Base-by-base conservation (phyloP, 163 green algal genomes). In the Chlorella variabilis region DNA sequence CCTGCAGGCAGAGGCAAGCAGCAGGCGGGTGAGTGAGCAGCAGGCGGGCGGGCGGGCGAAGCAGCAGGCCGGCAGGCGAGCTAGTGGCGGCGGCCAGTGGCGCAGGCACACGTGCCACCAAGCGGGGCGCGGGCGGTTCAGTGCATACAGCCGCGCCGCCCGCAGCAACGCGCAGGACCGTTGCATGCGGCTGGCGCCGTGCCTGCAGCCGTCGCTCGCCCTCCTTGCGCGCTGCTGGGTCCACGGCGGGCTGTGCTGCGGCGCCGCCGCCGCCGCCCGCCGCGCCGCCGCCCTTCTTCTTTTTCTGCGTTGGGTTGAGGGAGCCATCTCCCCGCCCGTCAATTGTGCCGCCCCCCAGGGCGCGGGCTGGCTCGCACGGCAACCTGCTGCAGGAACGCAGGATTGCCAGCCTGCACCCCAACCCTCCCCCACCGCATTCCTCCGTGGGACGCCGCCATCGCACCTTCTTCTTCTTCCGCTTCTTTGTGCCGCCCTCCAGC, bases 401-500 rank as follows among this genome's bases (percentile, higher is more conserved):
- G 45, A 54, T 23, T 54, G 45, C 11, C 45, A 54, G 45, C 45
- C 45, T 54, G 45, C 45, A 54, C 5, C 54, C 18, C 54, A 63
- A 29, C 54, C 54, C 54, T 6, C 18, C 18, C 9, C 54, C 20
- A 63, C 23, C 54, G 45, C 54, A 62, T 62, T n/a, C 23, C 25
- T 9, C 18, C 5, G 54, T 15, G 25, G 23, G 18, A 62, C 20
- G 9, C 20, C 20, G 59, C 59, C 59, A 67, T 67, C 29, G n/a
- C n/a, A 76, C 68, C 68, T 76, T 76, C 68, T 61, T 76, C 18
- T 76, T 76, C 68, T 76, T 76, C 29, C n/a, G 27, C 68, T 76
- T 76, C 49, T 76, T 76, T 59, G 68, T 54, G 45, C 45, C 45
- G 45, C 45, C 45, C 45, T 54, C 45, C 11, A 54, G 15, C 45